Evolutionary conservation across 768 basidiomycete genomes (phyloP), one percentile per base, ranked within the genome.

Genomic region (Russula ochroleuca): DNA sequence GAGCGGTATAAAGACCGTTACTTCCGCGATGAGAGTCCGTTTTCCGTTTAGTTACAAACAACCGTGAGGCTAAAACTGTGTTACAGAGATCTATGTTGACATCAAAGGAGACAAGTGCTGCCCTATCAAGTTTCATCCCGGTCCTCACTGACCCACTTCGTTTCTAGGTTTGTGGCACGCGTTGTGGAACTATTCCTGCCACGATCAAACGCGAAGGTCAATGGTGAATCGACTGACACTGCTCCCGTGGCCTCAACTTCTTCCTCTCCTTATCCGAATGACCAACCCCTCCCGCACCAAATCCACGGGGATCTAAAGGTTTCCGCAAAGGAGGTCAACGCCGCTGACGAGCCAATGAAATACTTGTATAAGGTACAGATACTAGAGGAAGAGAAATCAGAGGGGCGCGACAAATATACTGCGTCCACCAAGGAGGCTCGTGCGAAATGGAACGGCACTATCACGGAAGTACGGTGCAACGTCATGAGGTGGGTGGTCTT

Each of bases 1-100:
- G 95, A 98, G 67, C 88, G 97, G 58, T 98, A 94, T 82, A 94
- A 94, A 70, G 91, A 98, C 77, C 84, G 97, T 35, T 99, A 94
- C 75, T 98, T 94, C 75, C 78, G 83, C 48, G 87, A 85, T 69
- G 97, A 99, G 76, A 88, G 94, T 95, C 71, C 64, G 94, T 72
- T 59, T 41, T 40, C 63, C 40, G 61, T 62, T 55, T 64, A 69
- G 52, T 50, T 38, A 51, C 55, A 25, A 63, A 62, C 55, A 35
- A 35, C 49, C 17, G 15, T 45, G 41, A 47, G 31, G 33, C 43
- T 52, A 48, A 57, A 31, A 33, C 45, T 51, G 43, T 52, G 45
- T 53, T 43, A n/a, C 71, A 95, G 92, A 83, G 77, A 85, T 96
- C 59, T 84, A 92, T 63, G 87, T 98, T 61, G 94, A 98, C 71